Evolutionary conservation across 176 grass and related monocot genomes (phyloP), one percentile per base, ranked within the genome.

Genomic region (Cocos nucifera): DNA sequence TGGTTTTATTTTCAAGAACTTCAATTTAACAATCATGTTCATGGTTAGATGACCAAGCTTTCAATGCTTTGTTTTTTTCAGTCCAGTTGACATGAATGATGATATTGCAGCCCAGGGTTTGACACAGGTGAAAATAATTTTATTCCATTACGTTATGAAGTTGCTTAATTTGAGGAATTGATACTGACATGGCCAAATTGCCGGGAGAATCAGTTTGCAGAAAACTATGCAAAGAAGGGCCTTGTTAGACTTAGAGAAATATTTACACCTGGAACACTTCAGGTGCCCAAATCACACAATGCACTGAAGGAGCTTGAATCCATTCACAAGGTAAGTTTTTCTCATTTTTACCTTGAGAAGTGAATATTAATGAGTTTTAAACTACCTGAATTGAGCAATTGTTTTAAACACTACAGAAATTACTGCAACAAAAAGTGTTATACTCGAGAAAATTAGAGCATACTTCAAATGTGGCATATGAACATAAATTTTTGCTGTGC

Each of bases 291-390:
- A 80, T 80, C 83, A 57, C 78, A 91, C 32, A 88, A 82, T 66
- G 63, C 86, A 82, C 78, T 97, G 57, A 82, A 97, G 85, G 92
- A 97, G 69, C 84, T 97, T 72, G 87, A 97, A 97, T 97, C 92
- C 4, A 73, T 91, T 88, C 87, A 97, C 87, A 97, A 97, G 87
- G 92, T 90, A 51, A 75, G 60, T 58, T 20, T 16, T 52, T 17
- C 22, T 16, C 53, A 56, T 21, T 56, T 68, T 30, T 56, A 5
- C 30, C 60, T 58, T 44, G 10, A 8, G 35, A 44, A 6, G 9
- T 0, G 10, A 44, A 44, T 44, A 44, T 44, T 44, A 44, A 12
- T 44, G 8, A 44, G 35, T 44, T 14, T 44, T 44, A 44, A 44
- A 44, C 10, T 44, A 8, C 35, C 35, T 35, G 9, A 14, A 44